A percentile compares a stretch with the other conserved stretches of the same genome.
phyloP scores from a whole-genome alignment of 2,329 filamentous ascomycete species.

The Ceratocystis diversiconidia region DNA sequence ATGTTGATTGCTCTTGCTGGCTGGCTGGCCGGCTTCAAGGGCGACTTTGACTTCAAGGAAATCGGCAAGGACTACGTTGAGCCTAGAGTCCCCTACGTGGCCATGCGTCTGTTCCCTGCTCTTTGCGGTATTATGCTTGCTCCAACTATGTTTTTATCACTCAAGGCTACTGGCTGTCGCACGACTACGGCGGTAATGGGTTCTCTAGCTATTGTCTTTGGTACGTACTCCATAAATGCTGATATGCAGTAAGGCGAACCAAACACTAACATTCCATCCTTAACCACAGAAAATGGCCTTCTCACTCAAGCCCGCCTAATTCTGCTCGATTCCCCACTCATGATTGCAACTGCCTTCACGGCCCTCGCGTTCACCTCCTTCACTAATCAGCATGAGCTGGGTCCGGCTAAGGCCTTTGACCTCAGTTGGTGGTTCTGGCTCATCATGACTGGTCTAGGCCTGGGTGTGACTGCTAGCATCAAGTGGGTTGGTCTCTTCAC shows the following conservation, averaged over 20 bases:
- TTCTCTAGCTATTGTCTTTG: conserved; percentile 77
- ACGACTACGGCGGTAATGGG: conserved; percentile 74
- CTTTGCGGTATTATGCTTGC: conserved; percentile 77
- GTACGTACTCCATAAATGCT: conserved; percentile 37
- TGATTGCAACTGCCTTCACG: conserved; percentile 86
- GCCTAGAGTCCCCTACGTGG: conserved; percentile 87
- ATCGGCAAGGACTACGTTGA: conserved; percentile 98
- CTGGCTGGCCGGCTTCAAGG: conserved; percentile 88
- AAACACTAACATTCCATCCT: not conserved
- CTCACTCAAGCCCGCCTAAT: conserved; percentile 91
- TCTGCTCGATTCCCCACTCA: conserved; percentile 84
- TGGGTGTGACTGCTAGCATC: conserved; percentile 85
- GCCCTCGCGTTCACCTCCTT: conserved; percentile 84
- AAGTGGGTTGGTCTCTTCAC: conserved; percentile 99
- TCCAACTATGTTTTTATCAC: conserved; percentile 83
- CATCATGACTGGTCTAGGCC: conserved; percentile 64
- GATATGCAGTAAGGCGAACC: not conserved
- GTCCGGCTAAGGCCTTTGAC: conserved; percentile 74
- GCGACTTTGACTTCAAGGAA: conserved; percentile 96
- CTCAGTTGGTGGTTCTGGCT: conserved; percentile 98
- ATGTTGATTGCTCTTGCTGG: conserved; percentile 89
- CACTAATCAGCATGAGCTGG: conserved; percentile 91
- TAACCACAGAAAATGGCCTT: conserved; percentile 67
- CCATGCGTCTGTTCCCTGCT: conserved; percentile 89
- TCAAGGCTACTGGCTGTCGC: conserved; percentile 81